These are phyloP conservation scores for Clitopilus hobsonii DNA, from an alignment of 768 basidiomycete genomes.

Conservation along the genomic window DNA sequence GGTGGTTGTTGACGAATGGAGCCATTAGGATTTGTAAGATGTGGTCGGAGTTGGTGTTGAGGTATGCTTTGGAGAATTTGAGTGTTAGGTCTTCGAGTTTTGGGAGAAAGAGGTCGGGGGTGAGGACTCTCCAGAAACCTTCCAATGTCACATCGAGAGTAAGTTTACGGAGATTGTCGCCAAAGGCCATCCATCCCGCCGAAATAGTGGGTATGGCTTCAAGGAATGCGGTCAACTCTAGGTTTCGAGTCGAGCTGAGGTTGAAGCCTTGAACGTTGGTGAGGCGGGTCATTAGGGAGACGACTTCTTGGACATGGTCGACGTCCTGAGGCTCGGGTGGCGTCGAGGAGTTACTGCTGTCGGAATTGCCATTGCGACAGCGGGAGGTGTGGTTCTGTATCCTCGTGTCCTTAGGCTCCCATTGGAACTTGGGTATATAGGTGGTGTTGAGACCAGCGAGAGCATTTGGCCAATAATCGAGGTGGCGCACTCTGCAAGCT, in stretches of 20 bases:
- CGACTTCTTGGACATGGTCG: background rate
- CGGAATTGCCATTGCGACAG: background rate
- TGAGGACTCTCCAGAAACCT: conserved; percentile 10
- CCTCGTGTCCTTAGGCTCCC: background rate
- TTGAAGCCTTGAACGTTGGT: background rate
- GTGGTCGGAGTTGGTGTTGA: conserved; percentile 7
- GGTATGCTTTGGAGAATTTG: conserved; percentile 12
- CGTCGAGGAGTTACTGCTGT: too few species aligned
- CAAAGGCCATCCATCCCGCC: conserved; percentile 17
- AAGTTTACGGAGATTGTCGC: conserved; percentile 11
- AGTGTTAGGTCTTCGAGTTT: conserved; percentile 15
- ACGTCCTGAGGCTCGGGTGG: too few species aligned
- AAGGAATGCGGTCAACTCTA: background rate
- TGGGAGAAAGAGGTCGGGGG: conserved; percentile 7
- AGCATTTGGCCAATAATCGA: background rate
- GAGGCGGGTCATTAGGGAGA: background rate
- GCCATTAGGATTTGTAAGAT: conserved; percentile 11
- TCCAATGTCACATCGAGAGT: conserved; percentile 18
- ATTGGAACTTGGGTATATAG: background rate
- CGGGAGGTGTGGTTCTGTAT: background rate
- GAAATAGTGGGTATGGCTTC: conserved; percentile 8
- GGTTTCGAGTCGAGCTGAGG: background rate
- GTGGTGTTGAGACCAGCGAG: background rate
- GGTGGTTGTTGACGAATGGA: conserved; percentile 20
- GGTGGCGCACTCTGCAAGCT: background rate